Evolutionary conservation across 2,329 filamentous ascomycete species (phyloP).

Genomic region (Alternaria infectoria): DNA sequence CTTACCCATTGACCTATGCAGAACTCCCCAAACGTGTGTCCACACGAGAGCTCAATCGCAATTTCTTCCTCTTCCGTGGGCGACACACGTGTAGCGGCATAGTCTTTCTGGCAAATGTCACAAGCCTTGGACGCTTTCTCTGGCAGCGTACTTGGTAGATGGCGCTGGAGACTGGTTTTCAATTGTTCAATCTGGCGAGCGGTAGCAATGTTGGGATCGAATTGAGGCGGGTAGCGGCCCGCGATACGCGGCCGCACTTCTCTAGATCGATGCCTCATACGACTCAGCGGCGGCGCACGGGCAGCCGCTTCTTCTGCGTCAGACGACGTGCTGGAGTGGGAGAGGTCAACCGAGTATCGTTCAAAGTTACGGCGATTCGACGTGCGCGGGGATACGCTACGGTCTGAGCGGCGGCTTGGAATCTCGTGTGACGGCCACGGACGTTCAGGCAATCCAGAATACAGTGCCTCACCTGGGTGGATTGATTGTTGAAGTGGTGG

Average conservation of each 20-base stretch:
- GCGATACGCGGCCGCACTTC: conserved; percentile 23
- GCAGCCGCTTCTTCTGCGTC: conserved; percentile 35
- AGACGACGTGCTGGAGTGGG: conserved; percentile 26
- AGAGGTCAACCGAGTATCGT: conserved; percentile 36
- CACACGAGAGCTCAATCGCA: conserved; percentile 44
- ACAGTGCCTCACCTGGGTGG: conserved; percentile 12
- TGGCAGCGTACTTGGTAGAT: conserved; percentile 34
- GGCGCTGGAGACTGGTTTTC: conserved; percentile 33
- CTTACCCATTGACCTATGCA: conserved; percentile 45
- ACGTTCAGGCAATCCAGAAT: conserved; percentile 19
- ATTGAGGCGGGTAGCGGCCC: conserved; percentile 7
- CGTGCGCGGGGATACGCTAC: conserved; percentile 35
- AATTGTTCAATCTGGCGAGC: conserved; percentile 37
- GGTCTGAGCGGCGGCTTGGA: conserved; percentile 31
- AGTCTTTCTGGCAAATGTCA: conserved; percentile 48
- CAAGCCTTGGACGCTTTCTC: conserved; percentile 33
- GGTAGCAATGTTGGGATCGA: conserved; percentile 34
- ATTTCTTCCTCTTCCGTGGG: conserved; percentile 42
- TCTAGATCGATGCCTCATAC: conserved; percentile 20
- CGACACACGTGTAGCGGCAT: conserved; percentile 31
- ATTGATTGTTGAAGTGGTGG: conserved; percentile 19
- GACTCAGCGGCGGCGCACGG: conserved; percentile 26
- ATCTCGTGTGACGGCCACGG: conserved; percentile 10
- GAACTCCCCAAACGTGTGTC: conserved; percentile 45
- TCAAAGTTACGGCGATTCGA: conserved; percentile 43